Percentiles rank a stretch among this genome's conserved stretches.
Evolutionary conservation across 257 asterid species (phyloP).

Genomic region (Mentha longifolia): DNA sequence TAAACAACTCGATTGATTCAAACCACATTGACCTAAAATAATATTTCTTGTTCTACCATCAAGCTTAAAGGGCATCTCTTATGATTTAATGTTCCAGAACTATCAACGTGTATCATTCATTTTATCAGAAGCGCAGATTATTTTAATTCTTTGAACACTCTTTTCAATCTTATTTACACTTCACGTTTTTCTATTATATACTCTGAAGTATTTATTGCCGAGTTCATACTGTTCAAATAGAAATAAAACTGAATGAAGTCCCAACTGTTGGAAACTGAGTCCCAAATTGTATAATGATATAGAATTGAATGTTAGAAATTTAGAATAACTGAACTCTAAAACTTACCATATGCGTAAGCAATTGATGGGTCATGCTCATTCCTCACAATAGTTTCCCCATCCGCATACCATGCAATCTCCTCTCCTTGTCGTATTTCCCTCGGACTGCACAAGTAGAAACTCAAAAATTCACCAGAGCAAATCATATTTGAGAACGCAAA

Average conservation of each 20-base stretch:
- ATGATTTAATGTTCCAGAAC: not conserved
- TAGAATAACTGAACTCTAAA: slow-evolving; percentile 17
- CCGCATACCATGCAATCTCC: slow-evolving; percentile 99
- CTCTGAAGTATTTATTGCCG: not conserved
- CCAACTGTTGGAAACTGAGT: not conserved
- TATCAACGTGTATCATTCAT: not conserved
- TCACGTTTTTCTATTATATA: not conserved
- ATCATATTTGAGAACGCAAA: slow-evolving; percentile 4
- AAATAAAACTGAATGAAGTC: not conserved
- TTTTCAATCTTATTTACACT: not conserved
- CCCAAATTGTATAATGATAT: slow-evolving; percentile 20
- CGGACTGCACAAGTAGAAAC: slow-evolving; percentile 56
- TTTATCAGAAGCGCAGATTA: not conserved
- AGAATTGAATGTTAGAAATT: slow-evolving; percentile 26
- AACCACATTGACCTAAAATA: slow-evolving; percentile 13
- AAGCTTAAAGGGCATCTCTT: not conserved
- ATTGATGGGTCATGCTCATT: slow-evolving; percentile 87
- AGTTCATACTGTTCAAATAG: not conserved
- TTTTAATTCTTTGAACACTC: not conserved
- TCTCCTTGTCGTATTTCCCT: slow-evolving; percentile 98
- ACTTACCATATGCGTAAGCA: slow-evolving; percentile 96
- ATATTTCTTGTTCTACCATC: slow-evolving; percentile 20
- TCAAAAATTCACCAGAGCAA: slow-evolving; percentile 31
- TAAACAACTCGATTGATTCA: not conserved
- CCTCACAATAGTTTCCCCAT: slow-evolving; percentile 95